Evolutionary conservation across 2,329 filamentous ascomycete species (phyloP).

Genomic region (Diaporthe amygdali): DNA sequence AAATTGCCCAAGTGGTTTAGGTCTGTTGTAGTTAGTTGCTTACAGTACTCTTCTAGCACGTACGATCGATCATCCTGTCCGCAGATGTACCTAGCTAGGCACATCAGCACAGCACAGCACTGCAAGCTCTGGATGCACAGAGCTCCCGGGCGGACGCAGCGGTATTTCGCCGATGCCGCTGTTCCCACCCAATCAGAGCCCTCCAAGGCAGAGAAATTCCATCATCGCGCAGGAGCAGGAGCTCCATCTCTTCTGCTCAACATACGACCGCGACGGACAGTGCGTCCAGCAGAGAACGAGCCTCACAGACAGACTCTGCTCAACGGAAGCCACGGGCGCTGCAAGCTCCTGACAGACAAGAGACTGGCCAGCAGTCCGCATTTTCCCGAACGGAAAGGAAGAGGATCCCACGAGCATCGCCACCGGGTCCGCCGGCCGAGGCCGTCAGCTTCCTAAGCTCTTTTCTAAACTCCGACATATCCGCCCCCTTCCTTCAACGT

Average conservation of each 20-base stretch:
- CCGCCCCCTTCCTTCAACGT: background rate
- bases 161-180: background rate
- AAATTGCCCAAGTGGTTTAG: background rate
- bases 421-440: background rate
- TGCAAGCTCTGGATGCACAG: background rate
- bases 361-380: background rate
- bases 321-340: background rate
- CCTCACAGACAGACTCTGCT: background rate
- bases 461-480: background rate
- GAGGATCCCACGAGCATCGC: background rate
- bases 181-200: background rate
- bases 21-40: background rate
- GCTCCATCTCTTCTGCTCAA: background rate
- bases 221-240: conserved; percentile 8
- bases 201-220: conserved; percentile 4
- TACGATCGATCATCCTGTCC: background rate
- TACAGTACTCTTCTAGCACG: background rate
- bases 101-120: no score
- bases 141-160: background rate
- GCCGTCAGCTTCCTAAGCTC: background rate
- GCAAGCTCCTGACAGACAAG: background rate
- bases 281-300: background rate
- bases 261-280: background rate
- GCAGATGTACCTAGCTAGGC: background rate
- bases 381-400: background rate